Evolutionary conservation across 2,329 filamentous ascomycete species (phyloP).

Genomic region (Arthrinium phaeospermum): DNA sequence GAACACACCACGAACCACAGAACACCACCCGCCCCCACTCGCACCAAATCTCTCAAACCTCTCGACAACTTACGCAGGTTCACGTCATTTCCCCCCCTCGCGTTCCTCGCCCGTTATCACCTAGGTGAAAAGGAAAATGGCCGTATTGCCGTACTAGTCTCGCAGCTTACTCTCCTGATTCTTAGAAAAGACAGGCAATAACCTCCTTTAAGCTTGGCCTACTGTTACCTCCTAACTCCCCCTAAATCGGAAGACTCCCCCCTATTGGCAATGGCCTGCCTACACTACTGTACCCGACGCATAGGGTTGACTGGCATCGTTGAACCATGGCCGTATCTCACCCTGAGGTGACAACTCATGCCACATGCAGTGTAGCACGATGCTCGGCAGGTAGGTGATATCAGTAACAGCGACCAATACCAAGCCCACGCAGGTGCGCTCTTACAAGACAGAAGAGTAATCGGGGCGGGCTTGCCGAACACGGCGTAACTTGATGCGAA

Average conservation of each 20-base stretch:
- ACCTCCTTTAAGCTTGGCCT: not conserved
- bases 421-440: not conserved
- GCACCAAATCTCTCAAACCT: not conserved
- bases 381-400: not conserved
- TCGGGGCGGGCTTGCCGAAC: not conserved
- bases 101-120: not conserved
- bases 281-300: not conserved
- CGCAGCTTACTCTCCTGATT: not conserved
- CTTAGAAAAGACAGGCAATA: not conserved
- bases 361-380: not conserved
- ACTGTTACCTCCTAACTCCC: not conserved
- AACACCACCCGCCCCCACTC: not conserved
- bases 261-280: not conserved
- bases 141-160: not conserved
- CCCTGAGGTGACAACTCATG: constrained; percentile 5
- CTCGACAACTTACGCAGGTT: constrained; percentile 9
- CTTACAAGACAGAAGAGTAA: too few species aligned
- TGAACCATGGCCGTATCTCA: not conserved
- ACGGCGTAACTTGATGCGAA: not conserved
- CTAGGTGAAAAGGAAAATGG: not conserved
- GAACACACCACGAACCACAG: too few species aligned
- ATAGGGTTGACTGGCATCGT: not conserved
- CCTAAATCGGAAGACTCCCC: not conserved
- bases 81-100: constrained; percentile 4
- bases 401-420: not conserved